A percentile compares a stretch with the other conserved stretches of the same genome.
These are phyloP conservation scores for Calycina herbarum DNA, from an alignment of 2,329 filamentous ascomycete species.

Conservation along the genomic window DNA sequence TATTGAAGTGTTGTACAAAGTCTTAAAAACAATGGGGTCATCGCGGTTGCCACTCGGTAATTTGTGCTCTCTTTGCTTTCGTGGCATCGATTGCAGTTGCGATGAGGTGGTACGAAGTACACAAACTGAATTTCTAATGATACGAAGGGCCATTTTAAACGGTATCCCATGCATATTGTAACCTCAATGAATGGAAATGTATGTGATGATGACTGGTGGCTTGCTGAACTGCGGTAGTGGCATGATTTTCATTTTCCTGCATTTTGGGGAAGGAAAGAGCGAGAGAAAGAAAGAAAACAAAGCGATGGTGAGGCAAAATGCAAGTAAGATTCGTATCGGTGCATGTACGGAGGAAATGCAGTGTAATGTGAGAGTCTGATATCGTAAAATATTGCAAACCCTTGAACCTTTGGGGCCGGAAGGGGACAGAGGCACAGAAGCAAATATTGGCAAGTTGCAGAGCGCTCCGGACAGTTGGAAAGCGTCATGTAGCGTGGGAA, in stretches of 20 bases:
- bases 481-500: background rate
- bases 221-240: background rate
- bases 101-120: background rate
- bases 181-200: background rate
- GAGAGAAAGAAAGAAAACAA: background rate
- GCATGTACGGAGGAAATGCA: background rate
- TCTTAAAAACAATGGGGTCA: background rate
- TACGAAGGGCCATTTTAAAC: background rate
- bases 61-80: background rate
- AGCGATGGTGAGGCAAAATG: background rate
- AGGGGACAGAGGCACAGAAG: background rate
- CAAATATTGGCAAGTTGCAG: background rate
- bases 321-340: conserved; percentile 5
- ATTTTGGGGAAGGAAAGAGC: background rate
- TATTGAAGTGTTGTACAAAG: background rate
- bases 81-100: background rate
- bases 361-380: background rate
- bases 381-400: background rate
- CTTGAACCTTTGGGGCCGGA: background rate
- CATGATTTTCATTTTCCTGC: background rate
- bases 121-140: background rate
- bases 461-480: background rate
- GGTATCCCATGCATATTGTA: background rate
- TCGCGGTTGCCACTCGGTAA: background rate
- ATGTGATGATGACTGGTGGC: background rate